Base-by-base conservation (phyloP, 768 basidiomycete species). In the Boletus rubescentipes region DNA sequence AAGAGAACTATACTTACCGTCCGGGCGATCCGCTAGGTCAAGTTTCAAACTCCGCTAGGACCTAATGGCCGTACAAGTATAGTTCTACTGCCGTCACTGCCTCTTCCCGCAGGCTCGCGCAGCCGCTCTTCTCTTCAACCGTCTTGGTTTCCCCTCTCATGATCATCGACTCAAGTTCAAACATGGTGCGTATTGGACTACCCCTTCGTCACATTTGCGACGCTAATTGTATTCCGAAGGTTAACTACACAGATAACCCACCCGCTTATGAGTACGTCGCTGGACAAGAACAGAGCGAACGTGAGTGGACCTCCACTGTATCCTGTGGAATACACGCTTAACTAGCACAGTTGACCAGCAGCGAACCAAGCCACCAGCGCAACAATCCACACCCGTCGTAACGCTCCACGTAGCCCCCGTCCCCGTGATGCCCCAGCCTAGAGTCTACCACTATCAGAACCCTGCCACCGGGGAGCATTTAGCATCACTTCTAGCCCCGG, bases 391-490 rank as follows among this genome's bases (percentile, higher is more conserved):
- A 15, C 60, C 60, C 14, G 39, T 67, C 41, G 51, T 58, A 11
- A 29, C 56, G 1, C 46, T 70, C 35, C 63, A 72, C 41, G 54
- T 67, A 11, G 49, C 72, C 9, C 68, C 71, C 12, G 60, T 72
- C 16, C 71, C 69, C 5, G 61, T 63, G 15, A 76, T 73, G 61
- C 59, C 63, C 26, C 61, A 75, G 41, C 82, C 85, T 9, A 77
- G 72, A 4, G 75, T 91, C 6, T 88, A 86, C 66, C 80, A 87
- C 70, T 91, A 91, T 67, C 69, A 79, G 49, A 82, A 88, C 67
- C 85, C 87, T 2, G 23, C 40, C 1, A 89, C 85, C 0, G 78
- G 81, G 7, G 77, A 87, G 42, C 74, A 75, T 18, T 55, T 87
- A 29, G 75, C 81, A 2, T 86, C 91, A 0, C 67, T 85, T 4